phyloP scores from a whole-genome alignment of 139 green algal genomes.

The Spirogloea muscicola region DNA sequence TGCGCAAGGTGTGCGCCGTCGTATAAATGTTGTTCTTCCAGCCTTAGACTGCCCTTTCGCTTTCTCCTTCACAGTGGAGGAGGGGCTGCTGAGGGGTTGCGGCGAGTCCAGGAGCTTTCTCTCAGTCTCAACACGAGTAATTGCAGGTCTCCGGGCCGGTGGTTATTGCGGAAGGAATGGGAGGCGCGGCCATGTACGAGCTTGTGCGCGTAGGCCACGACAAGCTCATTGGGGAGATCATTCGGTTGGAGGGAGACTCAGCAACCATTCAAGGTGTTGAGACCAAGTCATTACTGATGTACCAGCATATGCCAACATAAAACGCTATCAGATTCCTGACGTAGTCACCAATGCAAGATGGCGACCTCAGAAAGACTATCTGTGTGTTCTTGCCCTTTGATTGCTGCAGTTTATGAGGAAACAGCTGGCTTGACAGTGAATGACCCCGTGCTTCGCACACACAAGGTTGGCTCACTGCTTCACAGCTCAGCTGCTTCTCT shows the following conservation, averaged over 20 bases:
- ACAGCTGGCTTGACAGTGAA: conserved; percentile 93
- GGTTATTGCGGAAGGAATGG: conserved; percentile 93
- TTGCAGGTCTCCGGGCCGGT: conserved; percentile 90
- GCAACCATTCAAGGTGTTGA: conserved; percentile 92
- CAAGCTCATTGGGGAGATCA: conserved; percentile 98
- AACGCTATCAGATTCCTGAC: no score
- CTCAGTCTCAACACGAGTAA: no score
- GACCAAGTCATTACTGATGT: no score
- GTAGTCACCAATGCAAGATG: no score
- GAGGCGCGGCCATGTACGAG: conserved; percentile 96
- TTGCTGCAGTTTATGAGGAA: conserved; percentile 86
- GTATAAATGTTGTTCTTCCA: background rate
- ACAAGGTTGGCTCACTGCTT: conserved; percentile 63
- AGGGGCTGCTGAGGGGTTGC: no score
- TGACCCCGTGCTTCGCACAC: conserved; percentile 79
- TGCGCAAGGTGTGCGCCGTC: conserved; percentile 41
- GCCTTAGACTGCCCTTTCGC: background rate
- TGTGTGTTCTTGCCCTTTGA: background rate
- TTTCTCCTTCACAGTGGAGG: no score
- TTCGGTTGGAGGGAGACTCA: conserved; percentile 92
- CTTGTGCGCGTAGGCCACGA: conserved; percentile 91
- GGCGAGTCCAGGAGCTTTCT: no score
- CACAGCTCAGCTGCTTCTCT: no score
- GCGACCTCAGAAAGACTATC: no score
- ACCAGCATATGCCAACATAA: no score